These are phyloP conservation scores for Coemansia sp. DNA, from an alignment of 192 early-diverging fungal genomes.

Conservation along the genomic window DNA sequence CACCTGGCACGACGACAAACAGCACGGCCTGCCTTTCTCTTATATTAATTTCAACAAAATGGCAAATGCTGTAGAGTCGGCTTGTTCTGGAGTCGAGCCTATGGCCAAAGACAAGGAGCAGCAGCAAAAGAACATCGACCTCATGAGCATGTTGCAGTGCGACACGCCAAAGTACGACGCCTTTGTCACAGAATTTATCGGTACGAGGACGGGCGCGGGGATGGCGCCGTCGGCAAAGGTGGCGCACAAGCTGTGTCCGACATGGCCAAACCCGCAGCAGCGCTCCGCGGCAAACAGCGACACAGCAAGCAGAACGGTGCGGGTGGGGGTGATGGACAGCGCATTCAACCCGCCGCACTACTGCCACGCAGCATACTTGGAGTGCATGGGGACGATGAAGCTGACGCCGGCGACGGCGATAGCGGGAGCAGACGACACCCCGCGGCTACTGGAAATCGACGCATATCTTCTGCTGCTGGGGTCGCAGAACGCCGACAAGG, in stretches of 20 bases:
- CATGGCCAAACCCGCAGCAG: conserved; percentile 31
- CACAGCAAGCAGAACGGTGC: conserved; percentile 7
- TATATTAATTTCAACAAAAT: neutral
- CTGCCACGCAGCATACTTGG: conserved; percentile 50
- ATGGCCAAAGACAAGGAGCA: conserved; percentile 4
- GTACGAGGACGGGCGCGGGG: neutral
- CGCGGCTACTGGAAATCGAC: conserved; percentile 54
- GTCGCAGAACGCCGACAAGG: conserved; percentile 70
- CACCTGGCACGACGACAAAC: too few relatives aligned
- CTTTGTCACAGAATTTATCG: conserved; percentile 36
- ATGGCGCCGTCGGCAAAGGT: conserved; percentile 18
- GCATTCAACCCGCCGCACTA: conserved; percentile 74
- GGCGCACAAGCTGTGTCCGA: conserved; percentile 31
- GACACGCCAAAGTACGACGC: conserved; percentile 39
- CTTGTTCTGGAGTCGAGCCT: neutral
- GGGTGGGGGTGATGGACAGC: conserved; percentile 65
- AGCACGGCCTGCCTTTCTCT: too few relatives aligned
- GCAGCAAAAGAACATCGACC: conserved; percentile 16
- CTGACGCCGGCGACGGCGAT: conserved; percentile 13
- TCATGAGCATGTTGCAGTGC: conserved; percentile 31
- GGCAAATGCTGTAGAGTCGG: neutral
- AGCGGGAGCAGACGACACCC: conserved; percentile 7
- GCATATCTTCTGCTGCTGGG: conserved; percentile 64
- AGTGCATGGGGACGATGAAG: conserved; percentile 34
- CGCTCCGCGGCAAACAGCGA: neutral